phyloP scores from a whole-genome alignment of 805 yeast species.

The Wickerhamiella allomyrinae region DNA sequence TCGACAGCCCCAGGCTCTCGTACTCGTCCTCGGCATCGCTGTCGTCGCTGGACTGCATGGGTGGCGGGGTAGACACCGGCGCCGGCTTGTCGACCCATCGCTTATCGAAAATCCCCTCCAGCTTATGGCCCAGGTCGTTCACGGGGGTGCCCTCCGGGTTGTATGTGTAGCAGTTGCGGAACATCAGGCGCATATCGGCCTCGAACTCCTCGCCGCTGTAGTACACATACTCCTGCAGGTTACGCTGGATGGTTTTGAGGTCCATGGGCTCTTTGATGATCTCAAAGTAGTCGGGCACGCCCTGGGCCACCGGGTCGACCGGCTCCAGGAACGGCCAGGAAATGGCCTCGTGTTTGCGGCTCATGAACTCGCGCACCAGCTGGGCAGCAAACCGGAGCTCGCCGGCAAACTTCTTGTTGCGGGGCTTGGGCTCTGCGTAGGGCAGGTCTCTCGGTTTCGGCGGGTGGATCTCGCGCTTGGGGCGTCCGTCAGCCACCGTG shows the following conservation, averaged over 20 bases:
- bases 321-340: slow-evolving; percentile 87
- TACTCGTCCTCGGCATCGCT: slow-evolving; percentile 30
- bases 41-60: slow-evolving; percentile 29
- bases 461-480: slow-evolving; percentile 92
- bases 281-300: slow-evolving; percentile 81
- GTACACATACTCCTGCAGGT: slow-evolving; percentile 73
- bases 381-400: slow-evolving; percentile 78
- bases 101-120: slow-evolving; percentile 74
- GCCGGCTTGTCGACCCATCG: slow-evolving; percentile 80
- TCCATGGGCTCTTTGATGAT: slow-evolving; percentile 91
- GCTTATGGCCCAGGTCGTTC: slow-evolving; percentile 83
- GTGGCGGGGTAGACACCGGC: slow-evolving; percentile 45
- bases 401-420: slow-evolving; percentile 70
- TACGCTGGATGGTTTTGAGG: slow-evolving; percentile 66
- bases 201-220: slow-evolving; percentile 82
- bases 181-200: slow-evolving; percentile 65
- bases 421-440: slow-evolving; percentile 56
- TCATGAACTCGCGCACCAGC: slow-evolving; percentile 63
- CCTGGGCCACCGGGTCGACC: slow-evolving; percentile 88
- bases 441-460: slow-evolving; percentile 91
- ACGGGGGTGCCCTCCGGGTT: slow-evolving; percentile 97
- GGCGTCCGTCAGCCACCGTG: slow-evolving; percentile 54
- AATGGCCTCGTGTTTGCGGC: slow-evolving; percentile 71
- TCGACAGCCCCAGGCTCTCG: slow-evolving; percentile 45
- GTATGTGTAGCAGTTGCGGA: slow-evolving; percentile 77